These are phyloP conservation scores for Datisca glomerata DNA, from an alignment of 306 rosid species.

Conservation along the genomic window DNA sequence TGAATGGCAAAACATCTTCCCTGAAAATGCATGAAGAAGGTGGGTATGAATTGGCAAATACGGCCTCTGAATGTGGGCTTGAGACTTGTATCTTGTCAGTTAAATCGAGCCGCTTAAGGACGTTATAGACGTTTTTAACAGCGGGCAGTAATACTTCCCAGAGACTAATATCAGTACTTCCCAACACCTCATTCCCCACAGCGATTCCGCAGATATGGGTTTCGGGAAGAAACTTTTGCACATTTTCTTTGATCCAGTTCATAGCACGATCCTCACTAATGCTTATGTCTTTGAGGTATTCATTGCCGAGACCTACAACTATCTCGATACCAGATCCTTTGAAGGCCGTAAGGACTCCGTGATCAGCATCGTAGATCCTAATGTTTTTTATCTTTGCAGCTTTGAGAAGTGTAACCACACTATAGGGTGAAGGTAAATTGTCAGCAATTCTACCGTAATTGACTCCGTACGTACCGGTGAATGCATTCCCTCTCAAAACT, in stretches of 20 bases:
- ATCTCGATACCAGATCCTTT: constrained; percentile 59
- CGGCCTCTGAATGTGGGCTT: constrained; percentile 82
- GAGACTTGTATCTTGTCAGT: constrained; percentile 38
- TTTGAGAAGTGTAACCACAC: constrained; percentile 70
- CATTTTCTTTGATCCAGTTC: constrained; percentile 68
- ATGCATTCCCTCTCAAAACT: constrained; percentile 22
- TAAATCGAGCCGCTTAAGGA: constrained; percentile 32
- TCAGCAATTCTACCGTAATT: constrained; percentile 68
- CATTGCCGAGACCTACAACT: constrained; percentile 33
- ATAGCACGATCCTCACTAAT: constrained; percentile 57
- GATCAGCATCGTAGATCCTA: constrained; percentile 56
- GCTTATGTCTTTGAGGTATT: constrained; percentile 35
- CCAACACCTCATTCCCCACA: constrained; percentile 65
- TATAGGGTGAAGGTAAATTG: constrained; percentile 49
- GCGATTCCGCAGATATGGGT: constrained; percentile 59
- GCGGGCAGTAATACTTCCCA: constrained; percentile 68
- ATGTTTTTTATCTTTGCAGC: constrained; percentile 60
- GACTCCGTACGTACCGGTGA: constrained; percentile 66
- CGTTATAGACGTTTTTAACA: constrained; percentile 42
- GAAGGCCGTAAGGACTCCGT: constrained; percentile 49
- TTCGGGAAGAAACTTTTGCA: constrained; percentile 54
- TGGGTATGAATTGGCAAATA: constrained; percentile 57
- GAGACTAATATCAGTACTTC: constrained; percentile 25
- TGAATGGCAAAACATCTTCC: constrained; percentile 42
- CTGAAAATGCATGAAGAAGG: constrained; percentile 66